Percentiles rank a stretch among this genome's conserved stretches.
Conservation (phyloP, 1,139 yeast species). For the Diutina ranongensis region DNA sequence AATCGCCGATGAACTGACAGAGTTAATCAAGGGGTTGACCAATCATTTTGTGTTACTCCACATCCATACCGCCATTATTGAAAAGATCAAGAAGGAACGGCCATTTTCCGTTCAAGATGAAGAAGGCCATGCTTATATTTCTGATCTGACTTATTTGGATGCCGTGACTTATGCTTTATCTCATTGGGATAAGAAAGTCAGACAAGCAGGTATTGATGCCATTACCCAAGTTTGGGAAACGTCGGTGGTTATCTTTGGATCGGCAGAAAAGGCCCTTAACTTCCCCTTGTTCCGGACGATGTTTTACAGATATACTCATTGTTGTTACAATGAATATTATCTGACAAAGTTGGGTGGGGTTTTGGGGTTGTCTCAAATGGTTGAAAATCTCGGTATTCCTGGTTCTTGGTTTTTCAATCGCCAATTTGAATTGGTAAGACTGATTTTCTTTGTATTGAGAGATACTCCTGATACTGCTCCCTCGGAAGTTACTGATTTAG, state of each 20-base stretch:
- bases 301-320: constrained; percentile 76
- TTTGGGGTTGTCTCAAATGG: constrained; percentile 64
- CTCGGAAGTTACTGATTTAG: constrained; percentile 58
- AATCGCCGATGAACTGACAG: constrained; percentile 55
- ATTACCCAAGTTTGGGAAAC: constrained; percentile 52
- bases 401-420: constrained; percentile 62
- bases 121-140: constrained; percentile 64
- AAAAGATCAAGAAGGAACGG: constrained; percentile 57
- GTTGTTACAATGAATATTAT: constrained; percentile 83
- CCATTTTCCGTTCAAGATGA: constrained; percentile 67
- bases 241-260: constrained; percentile 57
- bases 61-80: constrained; percentile 61
- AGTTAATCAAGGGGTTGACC: constrained; percentile 52
- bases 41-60: constrained; percentile 73
- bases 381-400: constrained; percentile 59
- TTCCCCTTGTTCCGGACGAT: constrained; percentile 65
- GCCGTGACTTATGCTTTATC: constrained; percentile 76
- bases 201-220: constrained; percentile 59
- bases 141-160: constrained; percentile 59
- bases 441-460: constrained; percentile 78
- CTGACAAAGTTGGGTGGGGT: constrained; percentile 85
- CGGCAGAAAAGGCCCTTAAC: constrained; percentile 46
- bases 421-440: constrained; percentile 76
- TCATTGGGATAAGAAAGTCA: constrained; percentile 59
- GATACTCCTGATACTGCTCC: constrained; percentile 92